These are phyloP conservation scores for Penicillium sp. DNA, from an alignment of 2,329 filamentous ascomycete species.

Conservation along the genomic window DNA sequence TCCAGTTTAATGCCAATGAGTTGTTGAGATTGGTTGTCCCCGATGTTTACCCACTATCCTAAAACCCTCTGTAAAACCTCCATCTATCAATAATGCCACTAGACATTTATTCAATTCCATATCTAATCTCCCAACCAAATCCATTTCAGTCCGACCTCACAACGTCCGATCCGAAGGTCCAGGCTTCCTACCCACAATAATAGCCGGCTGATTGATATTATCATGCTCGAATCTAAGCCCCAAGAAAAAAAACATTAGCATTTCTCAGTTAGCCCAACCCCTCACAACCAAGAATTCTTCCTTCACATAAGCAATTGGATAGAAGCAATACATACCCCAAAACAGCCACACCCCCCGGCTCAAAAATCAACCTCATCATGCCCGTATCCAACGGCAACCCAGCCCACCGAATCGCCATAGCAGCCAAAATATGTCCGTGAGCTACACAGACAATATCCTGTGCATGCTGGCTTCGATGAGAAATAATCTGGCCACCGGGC, in stretches of 20 bases:
- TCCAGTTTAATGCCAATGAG: no score
- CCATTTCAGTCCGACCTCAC: background rate
- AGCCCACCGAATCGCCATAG: slow-evolving; percentile 28
- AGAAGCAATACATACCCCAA: slow-evolving; percentile 19
- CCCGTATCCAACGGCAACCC: slow-evolving; percentile 18
- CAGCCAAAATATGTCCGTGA: slow-evolving; percentile 26
- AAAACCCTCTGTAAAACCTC: no score
- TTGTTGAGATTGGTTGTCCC: no score
- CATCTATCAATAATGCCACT: no score
- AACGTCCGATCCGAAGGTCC: slow-evolving; percentile 23
- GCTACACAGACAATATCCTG: slow-evolving; percentile 28
- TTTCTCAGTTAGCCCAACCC: background rate
- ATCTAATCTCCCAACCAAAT: background rate
- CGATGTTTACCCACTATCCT: no score
- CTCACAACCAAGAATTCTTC: no score
- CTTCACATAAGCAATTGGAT: no score
- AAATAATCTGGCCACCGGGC: slow-evolving; percentile 16
- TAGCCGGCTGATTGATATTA: slow-evolving; percentile 12
- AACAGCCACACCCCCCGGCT: slow-evolving; percentile 26
- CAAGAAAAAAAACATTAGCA: background rate
- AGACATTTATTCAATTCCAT: background rate
- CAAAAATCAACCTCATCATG: slow-evolving; percentile 22
- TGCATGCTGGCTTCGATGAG: slow-evolving; percentile 7
- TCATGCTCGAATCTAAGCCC: slow-evolving; percentile 6
- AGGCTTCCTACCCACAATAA: slow-evolving; percentile 9